Evolutionary conservation across 345 rosid genomes (phyloP), one percentile per base, ranked within the genome.

Genomic region (Corchorus olitorius): DNA sequence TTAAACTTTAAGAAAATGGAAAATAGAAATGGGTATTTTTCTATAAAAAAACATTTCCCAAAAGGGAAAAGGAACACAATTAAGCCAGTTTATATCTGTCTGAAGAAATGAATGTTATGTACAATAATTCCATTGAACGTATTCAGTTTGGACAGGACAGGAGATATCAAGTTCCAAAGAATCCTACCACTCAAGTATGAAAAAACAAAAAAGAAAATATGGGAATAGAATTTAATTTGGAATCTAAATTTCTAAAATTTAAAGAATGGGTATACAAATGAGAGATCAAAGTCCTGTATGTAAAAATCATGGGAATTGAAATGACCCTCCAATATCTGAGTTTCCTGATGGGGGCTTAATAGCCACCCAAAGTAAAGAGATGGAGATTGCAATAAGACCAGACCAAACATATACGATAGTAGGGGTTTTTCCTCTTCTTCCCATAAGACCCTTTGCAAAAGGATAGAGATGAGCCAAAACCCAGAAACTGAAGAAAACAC

Each of bases 381-480:
- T 80, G 41, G 87, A 80, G 49, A 92, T 88, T 8, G 97, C 85
- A 3, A 92, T 80, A 22, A 94, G 98, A 22, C 94, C 96, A 8
- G 94, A 82, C 98, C 97, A 94, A 16, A 94, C 92, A 43, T 73
- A 91, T 33, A 92, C 76, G 48, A 94, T 74, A 0, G 94, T 92
- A 0, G 98, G 93, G 0, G 96, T 88, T 75, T 62, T 91, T 52
- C 96, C 94, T 48, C 90, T 74, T 79, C 89, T 84, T 52, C 97
- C 98, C 97, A 91, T 88, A 0, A 92, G 84, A 22, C 97, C 98
- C 85, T 88, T 94, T 0, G 89, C 91, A 49, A 94, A 94, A 0
- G 98, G 98, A 80, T 86, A 94, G 35, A 94, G 84, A 79, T 94
- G 96, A 72, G 87, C 81, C 86, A 91, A 72, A 17, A 94, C 98